Percentiles rank a stretch among this genome's conserved stretches.
phyloP scores from a whole-genome alignment of 2,329 filamentous ascomycete genomes.

The Akanthomyces muscarius region DNA sequence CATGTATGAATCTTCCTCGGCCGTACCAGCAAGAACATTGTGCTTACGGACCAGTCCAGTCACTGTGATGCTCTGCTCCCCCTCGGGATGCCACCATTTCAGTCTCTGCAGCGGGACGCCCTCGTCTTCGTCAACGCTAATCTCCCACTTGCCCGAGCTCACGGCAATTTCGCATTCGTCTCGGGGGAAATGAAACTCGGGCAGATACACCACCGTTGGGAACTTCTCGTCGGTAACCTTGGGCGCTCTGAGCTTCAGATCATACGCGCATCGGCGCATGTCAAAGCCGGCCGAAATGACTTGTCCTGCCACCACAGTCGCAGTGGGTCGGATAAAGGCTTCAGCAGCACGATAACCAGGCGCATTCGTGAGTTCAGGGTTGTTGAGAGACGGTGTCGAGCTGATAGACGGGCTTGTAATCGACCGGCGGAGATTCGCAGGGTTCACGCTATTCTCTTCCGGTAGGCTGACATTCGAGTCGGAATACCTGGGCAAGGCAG shows the following conservation, averaged over 20 bases:
- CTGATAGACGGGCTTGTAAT: conserved; percentile 66
- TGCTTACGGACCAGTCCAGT: conserved; percentile 67
- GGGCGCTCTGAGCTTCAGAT: conserved; percentile 62
- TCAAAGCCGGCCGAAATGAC: conserved; percentile 76
- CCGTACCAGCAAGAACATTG: conserved; percentile 52
- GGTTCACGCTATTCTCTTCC: conserved; percentile 60
- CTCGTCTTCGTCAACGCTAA: conserved; percentile 68
- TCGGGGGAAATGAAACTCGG: conserved; percentile 87
- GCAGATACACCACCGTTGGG: conserved; percentile 81
- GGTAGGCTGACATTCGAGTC: conserved; percentile 43
- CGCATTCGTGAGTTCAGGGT: conserved; percentile 56
- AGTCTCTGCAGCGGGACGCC: conserved; percentile 69
- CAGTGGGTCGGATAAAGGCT: conserved; percentile 83
- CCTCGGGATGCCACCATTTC: conserved; percentile 89
- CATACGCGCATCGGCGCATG: conserved; percentile 72
- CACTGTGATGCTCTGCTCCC: conserved; percentile 75
- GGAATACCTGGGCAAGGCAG: conserved; percentile 43
- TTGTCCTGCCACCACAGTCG: conserved; percentile 69
- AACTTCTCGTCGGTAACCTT: conserved; percentile 55
- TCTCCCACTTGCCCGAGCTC: conserved; percentile 85
- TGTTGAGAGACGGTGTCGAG: conserved; percentile 48
- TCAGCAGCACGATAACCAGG: conserved; percentile 86
- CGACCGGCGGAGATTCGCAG: conserved; percentile 69
- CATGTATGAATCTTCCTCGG: conserved; percentile 75
- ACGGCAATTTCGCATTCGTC: conserved; percentile 68